These are phyloP conservation scores for Hanseniaspora singularis DNA, from an alignment of 805 yeast genomes.

Conservation along the genomic window DNA sequence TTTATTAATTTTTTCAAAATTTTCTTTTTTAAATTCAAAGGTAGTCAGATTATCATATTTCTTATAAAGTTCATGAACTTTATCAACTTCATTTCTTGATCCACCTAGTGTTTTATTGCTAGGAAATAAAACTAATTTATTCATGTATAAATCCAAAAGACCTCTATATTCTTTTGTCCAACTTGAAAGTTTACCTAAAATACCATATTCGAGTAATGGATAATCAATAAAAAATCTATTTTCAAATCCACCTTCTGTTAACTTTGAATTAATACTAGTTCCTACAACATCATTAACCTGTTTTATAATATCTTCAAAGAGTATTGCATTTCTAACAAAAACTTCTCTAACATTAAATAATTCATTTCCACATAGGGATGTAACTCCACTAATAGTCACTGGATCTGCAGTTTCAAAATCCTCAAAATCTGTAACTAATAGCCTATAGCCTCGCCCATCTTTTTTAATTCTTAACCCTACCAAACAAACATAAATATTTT, in stretches of 20 bases:
- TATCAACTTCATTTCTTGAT: background rate
- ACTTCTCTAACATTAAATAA: constrained; percentile 1
- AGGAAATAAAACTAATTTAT: background rate
- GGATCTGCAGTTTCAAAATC: background rate
- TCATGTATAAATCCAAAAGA: background rate
- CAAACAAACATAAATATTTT: background rate
- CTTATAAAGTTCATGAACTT: background rate
- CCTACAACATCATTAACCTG: background rate
- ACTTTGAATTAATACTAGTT: background rate
- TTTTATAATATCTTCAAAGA: background rate
- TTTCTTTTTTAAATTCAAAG: background rate
- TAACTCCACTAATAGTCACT: background rate
- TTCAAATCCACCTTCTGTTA: background rate
- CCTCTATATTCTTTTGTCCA: constrained; percentile 5
- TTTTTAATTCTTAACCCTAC: constrained; percentile 9
- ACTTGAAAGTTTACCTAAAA: background rate
- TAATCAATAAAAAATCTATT: constrained; percentile 3
- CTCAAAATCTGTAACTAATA: constrained; percentile 6
- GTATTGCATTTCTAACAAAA: background rate
- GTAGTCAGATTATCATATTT: background rate
- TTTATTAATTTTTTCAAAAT: background rate
- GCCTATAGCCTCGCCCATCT: background rate
- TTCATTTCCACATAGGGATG: background rate
- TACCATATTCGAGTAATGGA: background rate
- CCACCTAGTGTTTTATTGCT: background rate